A percentile compares a stretch with the other conserved stretches of the same genome.
phyloP scores from a whole-genome alignment of 2,329 filamentous ascomycete species.

The Coniochaeta prunicola region DNA sequence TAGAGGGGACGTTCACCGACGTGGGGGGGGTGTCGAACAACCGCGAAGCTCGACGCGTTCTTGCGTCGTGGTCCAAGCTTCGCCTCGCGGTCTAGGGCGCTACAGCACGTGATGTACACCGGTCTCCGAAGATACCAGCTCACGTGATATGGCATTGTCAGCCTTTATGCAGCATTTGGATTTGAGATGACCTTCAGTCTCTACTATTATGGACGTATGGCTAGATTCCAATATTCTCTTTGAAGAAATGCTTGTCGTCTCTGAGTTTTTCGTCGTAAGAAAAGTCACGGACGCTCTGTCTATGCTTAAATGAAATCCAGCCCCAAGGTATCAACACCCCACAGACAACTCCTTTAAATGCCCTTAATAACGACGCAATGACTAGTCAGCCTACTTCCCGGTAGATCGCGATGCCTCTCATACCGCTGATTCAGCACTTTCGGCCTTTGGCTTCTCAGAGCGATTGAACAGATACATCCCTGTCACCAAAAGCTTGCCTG shows the following conservation, averaged over 20 bases:
- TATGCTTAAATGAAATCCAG: too few relatives aligned
- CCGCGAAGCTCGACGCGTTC: conserved; percentile 1
- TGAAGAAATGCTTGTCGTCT: too few relatives aligned
- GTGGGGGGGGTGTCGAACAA: neutral
- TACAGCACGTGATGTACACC: neutral
- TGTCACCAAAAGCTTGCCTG: conserved; percentile 37
- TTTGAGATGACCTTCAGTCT: too few relatives aligned
- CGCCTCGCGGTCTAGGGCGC: neutral
- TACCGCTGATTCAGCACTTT: conserved; percentile 5
- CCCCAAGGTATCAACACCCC: too few relatives aligned
- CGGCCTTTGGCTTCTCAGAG: conserved; percentile 20
- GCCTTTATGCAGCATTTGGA: too few relatives aligned
- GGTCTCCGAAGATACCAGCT: neutral
- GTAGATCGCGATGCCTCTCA: neutral
- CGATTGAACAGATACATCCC: conserved; percentile 35
- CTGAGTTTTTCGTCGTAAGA: too few relatives aligned
- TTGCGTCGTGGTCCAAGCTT: neutral
- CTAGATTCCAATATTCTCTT: too few relatives aligned
- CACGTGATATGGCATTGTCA: too few relatives aligned
- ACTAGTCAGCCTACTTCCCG: neutral
- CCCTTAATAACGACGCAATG: neutral
- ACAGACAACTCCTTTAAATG: neutral
- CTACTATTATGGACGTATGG: too few relatives aligned
- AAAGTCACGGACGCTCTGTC: too few relatives aligned
- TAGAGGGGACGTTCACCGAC: neutral